Percentiles rank a stretch among this genome's conserved stretches.
Conservation (phyloP, 768 basidiomycete genomes). For the Psilocybe azurescens region DNA sequence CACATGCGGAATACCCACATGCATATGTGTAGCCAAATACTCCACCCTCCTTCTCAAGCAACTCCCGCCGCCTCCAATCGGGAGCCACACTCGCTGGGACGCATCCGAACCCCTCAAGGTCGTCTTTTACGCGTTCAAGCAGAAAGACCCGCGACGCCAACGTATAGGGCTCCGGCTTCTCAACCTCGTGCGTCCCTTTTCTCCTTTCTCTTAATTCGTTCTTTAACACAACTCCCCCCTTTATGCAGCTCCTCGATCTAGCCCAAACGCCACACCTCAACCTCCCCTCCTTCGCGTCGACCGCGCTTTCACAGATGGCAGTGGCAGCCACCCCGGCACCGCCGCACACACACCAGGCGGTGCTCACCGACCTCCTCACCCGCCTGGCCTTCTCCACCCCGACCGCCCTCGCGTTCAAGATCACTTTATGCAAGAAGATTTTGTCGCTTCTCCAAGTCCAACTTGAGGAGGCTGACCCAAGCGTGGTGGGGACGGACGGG, state of each 20-base stretch:
- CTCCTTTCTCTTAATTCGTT: neutral
- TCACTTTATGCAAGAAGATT: neutral
- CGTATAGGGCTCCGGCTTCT: conserved; percentile 22
- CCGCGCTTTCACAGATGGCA: conserved; percentile 19
- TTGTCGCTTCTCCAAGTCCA: neutral
- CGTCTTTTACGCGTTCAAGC: conserved; percentile 27
- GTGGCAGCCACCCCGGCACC: neutral
- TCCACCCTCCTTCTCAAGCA: conserved; percentile 63
- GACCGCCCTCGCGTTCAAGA: conserved; percentile 19
- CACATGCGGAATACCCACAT: too few species aligned
- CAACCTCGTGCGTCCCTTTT: conserved; percentile 22
- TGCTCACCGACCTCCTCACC: conserved; percentile 11
- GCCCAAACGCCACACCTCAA: conserved; percentile 20
- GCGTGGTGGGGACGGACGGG: neutral
- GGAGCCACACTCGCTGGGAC: conserved; percentile 59
- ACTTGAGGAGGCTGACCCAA: neutral
- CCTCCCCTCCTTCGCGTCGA: conserved; percentile 18
- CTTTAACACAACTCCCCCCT: neutral
- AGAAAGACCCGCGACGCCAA: conserved; percentile 21
- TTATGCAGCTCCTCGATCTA: conserved; percentile 17
- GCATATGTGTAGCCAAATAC: conserved; percentile 27
- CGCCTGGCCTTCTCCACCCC: conserved; percentile 20
- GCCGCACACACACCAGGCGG: neutral
- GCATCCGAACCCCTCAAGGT: conserved; percentile 30
- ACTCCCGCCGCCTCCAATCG: conserved; percentile 58